A percentile compares a stretch with the other conserved stretches of the same genome.
phyloP scores from a whole-genome alignment of 768 basidiomycete genomes.

The Rubroboletus pulcherrimus region DNA sequence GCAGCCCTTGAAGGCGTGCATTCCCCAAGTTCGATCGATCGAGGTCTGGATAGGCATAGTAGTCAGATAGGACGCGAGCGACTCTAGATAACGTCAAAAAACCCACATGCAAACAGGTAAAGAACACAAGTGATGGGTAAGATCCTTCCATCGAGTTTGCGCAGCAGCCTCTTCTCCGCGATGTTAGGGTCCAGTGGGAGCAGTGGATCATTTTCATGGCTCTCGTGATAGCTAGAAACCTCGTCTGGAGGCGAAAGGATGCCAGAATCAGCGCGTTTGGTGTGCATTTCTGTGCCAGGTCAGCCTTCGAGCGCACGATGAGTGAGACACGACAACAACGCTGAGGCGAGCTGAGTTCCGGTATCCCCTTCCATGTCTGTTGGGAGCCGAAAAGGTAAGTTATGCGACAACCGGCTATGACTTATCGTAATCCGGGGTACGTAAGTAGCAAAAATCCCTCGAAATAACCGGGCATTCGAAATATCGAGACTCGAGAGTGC shows the following conservation, averaged over 20 bases:
- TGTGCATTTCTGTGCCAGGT: constrained; percentile 10
- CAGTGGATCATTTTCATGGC: constrained; percentile 18
- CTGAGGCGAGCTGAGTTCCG: constrained; percentile 1
- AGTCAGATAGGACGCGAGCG: not conserved
- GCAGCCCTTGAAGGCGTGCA: constrained; percentile 69
- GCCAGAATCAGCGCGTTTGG: constrained; percentile 12
- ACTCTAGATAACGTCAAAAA: not conserved
- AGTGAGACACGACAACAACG: not conserved
- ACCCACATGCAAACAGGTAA: constrained; percentile 74
- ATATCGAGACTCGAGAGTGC: no score
- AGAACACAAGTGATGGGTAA: constrained; percentile 70
- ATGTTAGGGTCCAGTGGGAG: constrained; percentile 13
- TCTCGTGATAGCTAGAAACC: not conserved
- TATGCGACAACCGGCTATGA: not conserved
- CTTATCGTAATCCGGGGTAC: not conserved
- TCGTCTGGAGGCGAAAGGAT: constrained; percentile 5
- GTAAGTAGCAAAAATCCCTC: not conserved
- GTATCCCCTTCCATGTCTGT: not conserved
- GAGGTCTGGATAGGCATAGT: constrained; percentile 36
- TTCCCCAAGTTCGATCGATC: constrained; percentile 81
- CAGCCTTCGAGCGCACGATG: not conserved
- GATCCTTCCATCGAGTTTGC: constrained; percentile 65
- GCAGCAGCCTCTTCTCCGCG: constrained; percentile 53
- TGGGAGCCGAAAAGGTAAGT: not conserved
- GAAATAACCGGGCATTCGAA: no score